phyloP scores from a whole-genome alignment of 345 rosid genomes.

The Garcia nutans region DNA sequence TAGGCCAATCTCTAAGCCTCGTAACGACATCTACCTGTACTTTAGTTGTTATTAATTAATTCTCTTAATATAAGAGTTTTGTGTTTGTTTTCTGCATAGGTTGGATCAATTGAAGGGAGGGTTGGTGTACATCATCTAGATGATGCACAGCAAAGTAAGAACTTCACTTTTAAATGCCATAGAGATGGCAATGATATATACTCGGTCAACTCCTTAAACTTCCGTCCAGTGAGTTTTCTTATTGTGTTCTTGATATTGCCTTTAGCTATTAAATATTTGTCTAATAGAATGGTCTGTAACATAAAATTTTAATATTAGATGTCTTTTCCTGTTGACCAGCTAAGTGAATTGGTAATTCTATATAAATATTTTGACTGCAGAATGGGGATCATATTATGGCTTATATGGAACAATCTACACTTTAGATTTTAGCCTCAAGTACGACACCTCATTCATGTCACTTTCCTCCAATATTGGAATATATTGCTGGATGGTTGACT shows the following conservation, averaged over 20 bases:
- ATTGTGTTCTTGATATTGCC: slow-evolving; percentile 1
- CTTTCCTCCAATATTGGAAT: not conserved
- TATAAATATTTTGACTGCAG: not conserved
- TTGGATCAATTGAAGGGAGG: slow-evolving; percentile 98
- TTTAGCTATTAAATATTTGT: not conserved
- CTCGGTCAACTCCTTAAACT: slow-evolving; percentile 90
- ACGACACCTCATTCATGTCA: not conserved
- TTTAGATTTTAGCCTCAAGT: not conserved
- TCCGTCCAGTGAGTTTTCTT: slow-evolving; percentile 79
- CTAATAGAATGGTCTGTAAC: not conserved
- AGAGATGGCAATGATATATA: slow-evolving; percentile 85
- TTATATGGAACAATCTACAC: not conserved
- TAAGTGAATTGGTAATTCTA: not conserved
- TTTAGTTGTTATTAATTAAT: not conserved
- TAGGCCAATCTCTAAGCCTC: too few species aligned
- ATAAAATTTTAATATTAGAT: not conserved
- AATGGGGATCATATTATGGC: not conserved
- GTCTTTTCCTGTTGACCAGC: not conserved
- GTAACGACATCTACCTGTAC: too few species aligned
- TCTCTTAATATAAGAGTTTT: not conserved
- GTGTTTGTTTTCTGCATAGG: slow-evolving; percentile 37
- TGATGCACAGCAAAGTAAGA: slow-evolving; percentile 71
- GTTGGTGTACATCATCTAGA: slow-evolving; percentile 98
- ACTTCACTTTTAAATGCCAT: slow-evolving; percentile 98
- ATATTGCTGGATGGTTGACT: not conserved